Conservation (phyloP, 2,329 filamentous ascomycete species). For the Lasiodiplodia hormozganensis region DNA sequence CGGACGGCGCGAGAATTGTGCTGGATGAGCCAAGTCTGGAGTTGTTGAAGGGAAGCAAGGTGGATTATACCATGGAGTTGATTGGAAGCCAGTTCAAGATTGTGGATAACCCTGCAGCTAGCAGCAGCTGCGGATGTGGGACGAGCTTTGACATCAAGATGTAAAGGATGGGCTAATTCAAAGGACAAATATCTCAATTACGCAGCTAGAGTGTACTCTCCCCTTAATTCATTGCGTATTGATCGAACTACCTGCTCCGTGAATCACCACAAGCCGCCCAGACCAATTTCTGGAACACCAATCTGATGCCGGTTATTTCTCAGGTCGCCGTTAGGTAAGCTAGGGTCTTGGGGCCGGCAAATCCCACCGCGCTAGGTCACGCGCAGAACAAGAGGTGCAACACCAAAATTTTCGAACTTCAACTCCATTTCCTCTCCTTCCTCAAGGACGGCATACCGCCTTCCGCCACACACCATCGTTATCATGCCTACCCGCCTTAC, state of each 20-base stretch:
- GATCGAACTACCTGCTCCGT: neutral
- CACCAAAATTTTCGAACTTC: neutral
- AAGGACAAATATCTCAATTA: neutral
- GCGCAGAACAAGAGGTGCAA: conserved; percentile 5
- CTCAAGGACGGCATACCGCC: conserved; percentile 27
- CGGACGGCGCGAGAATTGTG: conserved; percentile 76
- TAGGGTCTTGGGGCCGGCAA: neutral
- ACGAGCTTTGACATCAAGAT: conserved; percentile 93
- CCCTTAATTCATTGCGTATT: neutral
- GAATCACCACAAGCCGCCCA: neutral
- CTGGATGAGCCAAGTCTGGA: conserved; percentile 89
- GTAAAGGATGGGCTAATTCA: conserved; percentile 28
- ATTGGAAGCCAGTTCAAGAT: conserved; percentile 97
- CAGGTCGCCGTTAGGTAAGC: neutral
- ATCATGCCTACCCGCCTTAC: too few species aligned
- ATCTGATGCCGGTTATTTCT: neutral
- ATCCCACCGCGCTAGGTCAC: neutral
- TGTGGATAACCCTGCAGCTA: conserved; percentile 87
- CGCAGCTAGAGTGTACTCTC: too few species aligned
- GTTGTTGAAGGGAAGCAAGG: conserved; percentile 88
- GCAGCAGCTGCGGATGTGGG: conserved; percentile 94
- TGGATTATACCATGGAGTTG: conserved; percentile 95
- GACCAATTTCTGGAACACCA: neutral
- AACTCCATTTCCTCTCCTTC: conserved; percentile 6
- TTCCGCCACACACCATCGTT: conserved; percentile 30